These are phyloP conservation scores for Codiaeum variegatum DNA, from an alignment of 441 rosid species.

Conservation along the genomic window DNA sequence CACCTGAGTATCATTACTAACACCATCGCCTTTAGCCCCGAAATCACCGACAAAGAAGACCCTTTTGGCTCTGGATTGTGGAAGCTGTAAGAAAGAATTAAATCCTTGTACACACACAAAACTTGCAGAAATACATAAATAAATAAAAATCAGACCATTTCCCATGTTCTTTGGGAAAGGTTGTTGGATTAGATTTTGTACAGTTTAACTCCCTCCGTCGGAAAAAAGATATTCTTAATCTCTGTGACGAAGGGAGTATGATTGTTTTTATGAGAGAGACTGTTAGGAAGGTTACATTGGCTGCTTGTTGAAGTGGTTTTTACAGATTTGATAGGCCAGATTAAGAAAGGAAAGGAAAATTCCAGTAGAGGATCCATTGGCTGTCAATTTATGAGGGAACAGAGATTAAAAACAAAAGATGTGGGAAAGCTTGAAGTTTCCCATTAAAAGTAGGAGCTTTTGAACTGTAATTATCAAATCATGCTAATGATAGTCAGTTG, in stretches of 20 bases:
- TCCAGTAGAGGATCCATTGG: neutral
- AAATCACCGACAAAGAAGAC: slow-evolving; percentile 48
- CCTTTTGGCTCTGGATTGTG: slow-evolving; percentile 49
- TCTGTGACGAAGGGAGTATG: too few species aligned
- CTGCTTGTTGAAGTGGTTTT: neutral
- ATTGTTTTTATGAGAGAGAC: neutral
- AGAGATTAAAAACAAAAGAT: too few species aligned
- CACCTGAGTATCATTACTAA: slow-evolving; percentile 68
- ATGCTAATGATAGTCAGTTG: too few species aligned
- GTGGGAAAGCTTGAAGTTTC: neutral
- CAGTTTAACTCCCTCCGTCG: too few species aligned
- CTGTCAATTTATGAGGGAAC: neutral
- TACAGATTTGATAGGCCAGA: neutral
- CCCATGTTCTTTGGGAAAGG: slow-evolving; percentile 19
- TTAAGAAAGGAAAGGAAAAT: neutral
- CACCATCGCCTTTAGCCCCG: slow-evolving; percentile 78
- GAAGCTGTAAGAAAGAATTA: slow-evolving; percentile 57
- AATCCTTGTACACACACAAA: slow-evolving; percentile 38
- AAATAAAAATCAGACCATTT: slow-evolving; percentile 10
- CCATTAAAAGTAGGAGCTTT: neutral
- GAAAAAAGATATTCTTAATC: too few species aligned
- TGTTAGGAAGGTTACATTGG: too few species aligned
- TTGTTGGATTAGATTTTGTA: neutral
- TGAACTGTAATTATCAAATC: neutral
- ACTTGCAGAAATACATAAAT: slow-evolving; percentile 19